These are phyloP conservation scores for Saccharomycopsis babjevae DNA, from an alignment of 805 yeast genomes.

Conservation along the genomic window DNA sequence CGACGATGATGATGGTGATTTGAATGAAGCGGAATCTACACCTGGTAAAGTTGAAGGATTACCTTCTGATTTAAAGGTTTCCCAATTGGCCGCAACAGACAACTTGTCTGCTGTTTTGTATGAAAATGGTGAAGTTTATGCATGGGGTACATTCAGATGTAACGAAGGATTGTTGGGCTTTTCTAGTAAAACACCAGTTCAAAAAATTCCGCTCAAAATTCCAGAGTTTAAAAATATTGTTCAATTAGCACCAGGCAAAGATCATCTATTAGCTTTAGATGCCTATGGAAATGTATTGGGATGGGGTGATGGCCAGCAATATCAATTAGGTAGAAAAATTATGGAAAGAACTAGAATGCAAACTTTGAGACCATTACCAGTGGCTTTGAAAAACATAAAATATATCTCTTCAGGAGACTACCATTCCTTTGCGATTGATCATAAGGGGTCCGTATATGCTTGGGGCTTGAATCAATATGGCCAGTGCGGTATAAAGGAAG, in stretches of 20 bases:
- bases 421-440: constrained; percentile 86
- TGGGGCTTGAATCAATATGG: constrained; percentile 99
- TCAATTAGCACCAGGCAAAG: constrained; percentile 86
- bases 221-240: constrained; percentile 55
- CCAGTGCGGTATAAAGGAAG: constrained; percentile 79
- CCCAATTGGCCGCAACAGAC: constrained; percentile 86
- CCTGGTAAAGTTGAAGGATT: constrained; percentile 68
- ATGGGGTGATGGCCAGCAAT: constrained; percentile 96
- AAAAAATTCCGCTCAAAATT: constrained; percentile 57
- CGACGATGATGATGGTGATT: constrained; percentile 57
- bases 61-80: constrained; percentile 45
- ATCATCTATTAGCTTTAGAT: constrained; percentile 79
- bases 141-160: constrained; percentile 96
- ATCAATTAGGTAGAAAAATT: constrained; percentile 81
- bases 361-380: constrained; percentile 70
- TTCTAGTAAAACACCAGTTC: constrained; percentile 51
- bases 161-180: constrained; percentile 89
- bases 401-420: constrained; percentile 89
- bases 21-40: constrained; percentile 82
- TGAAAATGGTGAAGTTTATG: constrained; percentile 79
- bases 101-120: constrained; percentile 75
- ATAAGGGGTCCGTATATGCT: constrained; percentile 57
- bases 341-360: constrained; percentile 66
- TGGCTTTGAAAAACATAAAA: constrained; percentile 71
- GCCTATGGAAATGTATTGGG: constrained; percentile 80